These are phyloP conservation scores for Trichoderma lentiforme DNA, from an alignment of 2,329 filamentous ascomycete genomes.

Conservation along the genomic window DNA sequence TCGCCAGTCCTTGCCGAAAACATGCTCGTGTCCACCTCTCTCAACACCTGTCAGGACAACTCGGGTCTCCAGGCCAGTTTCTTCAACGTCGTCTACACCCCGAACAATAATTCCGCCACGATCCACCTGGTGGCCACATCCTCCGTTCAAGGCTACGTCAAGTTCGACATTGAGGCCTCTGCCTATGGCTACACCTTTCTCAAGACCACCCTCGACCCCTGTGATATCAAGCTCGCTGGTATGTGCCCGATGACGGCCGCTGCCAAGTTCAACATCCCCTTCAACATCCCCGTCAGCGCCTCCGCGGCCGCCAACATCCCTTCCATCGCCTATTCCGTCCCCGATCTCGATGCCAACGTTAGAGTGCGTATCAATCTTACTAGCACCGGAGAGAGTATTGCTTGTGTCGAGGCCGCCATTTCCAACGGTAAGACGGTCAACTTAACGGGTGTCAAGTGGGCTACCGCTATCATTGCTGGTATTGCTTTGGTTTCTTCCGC, in stretches of 20 bases:
- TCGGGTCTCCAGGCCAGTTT: conserved; percentile 83
- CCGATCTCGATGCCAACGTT: conserved; percentile 85
- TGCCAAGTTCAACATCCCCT: conserved; percentile 72
- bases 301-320: conserved; percentile 66
- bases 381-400: conserved; percentile 59
- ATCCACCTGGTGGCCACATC: conserved; percentile 80
- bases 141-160: conserved; percentile 75
- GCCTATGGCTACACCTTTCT: conserved; percentile 80
- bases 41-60: conserved; percentile 80
- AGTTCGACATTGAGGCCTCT: conserved; percentile 70
- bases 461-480: conserved; percentile 81
- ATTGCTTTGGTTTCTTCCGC: conserved; percentile 81
- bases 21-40: conserved; percentile 75
- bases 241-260: conserved; percentile 83
- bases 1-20: conserved; percentile 47
- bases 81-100: conserved; percentile 81
- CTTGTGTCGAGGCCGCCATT: conserved; percentile 81
- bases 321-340: conserved; percentile 81
- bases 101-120: conserved; percentile 66
- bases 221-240: conserved; percentile 64
- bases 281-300: conserved; percentile 60
- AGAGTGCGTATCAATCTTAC: conserved; percentile 76
- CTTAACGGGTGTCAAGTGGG: conserved; percentile 83
- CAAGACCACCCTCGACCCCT: conserved; percentile 69
- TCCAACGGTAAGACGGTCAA: conserved; percentile 93